Evolutionary conservation across 164 flowering plant genomes (phyloP).

Genomic region (Berberis thunbergii): DNA sequence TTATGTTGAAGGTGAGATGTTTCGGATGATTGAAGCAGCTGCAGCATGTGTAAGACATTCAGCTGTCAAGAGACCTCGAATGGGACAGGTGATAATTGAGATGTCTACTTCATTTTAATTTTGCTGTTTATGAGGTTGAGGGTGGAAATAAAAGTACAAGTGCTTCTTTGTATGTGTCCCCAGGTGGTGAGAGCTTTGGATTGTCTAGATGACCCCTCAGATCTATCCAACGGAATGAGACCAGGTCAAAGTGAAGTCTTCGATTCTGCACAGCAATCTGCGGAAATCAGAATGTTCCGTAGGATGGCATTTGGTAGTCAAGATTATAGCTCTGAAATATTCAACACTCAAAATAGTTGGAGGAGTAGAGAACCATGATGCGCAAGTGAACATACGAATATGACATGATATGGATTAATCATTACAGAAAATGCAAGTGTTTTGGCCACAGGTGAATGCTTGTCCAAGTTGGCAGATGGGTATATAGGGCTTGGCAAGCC

Average conservation of each 20-base stretch:
- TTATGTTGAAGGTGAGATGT: conserved; percentile 57
- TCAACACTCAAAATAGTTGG: conserved; percentile 15
- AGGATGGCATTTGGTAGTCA: conserved; percentile 85
- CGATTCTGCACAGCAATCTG: conserved; percentile 60
- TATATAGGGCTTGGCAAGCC: too few relatives aligned
- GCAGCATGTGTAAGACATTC: conserved; percentile 84
- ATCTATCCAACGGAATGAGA: conserved; percentile 70
- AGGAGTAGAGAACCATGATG: not conserved
- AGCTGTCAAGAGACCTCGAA: conserved; percentile 68
- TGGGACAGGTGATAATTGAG: conserved; percentile 64
- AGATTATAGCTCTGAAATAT: conserved; percentile 44
- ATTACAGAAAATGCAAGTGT: too few relatives aligned
- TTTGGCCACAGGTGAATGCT: too few relatives aligned
- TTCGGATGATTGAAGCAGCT: conserved; percentile 31
- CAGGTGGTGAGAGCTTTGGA: conserved; percentile 82
- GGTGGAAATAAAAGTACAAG: not conserved
- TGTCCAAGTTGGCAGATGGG: too few relatives aligned
- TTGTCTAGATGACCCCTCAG: conserved; percentile 26
- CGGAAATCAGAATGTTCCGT: conserved; percentile 64
- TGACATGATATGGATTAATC: not conserved
- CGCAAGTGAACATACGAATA: not conserved
- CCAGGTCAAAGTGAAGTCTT: conserved; percentile 67
- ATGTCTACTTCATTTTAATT: not conserved
- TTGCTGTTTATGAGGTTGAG: not conserved
- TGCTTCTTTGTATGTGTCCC: not conserved